Evolutionary conservation across 306 rosid species (phyloP), one percentile per base, ranked within the genome.

Genomic region (Begonia fuchsioides): DNA sequence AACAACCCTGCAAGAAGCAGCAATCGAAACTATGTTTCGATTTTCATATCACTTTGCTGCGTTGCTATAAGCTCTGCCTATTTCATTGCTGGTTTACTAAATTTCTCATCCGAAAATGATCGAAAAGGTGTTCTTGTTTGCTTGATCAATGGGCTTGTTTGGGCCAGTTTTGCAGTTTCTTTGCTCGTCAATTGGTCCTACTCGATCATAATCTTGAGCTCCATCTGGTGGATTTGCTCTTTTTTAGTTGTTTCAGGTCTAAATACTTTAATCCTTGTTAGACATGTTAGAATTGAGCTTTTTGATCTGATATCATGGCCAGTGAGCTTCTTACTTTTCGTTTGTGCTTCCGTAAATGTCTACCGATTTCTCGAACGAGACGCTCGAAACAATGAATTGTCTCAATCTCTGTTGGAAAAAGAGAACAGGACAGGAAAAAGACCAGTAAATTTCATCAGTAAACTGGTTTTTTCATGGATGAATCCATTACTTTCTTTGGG

Each of bases 391-490:
- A 15, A 20, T 15, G n/a, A 43, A 53, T 58, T 75, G 66, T 60
- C 78, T 10, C 75, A 86, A 44, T 80, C 87, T 47, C 54, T 86
- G 5, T 45, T 86, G 44, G 35, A 19, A 43, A 58, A 62, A 39
- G 51, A 58, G 20, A 15, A 1, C 38, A 69, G 67, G 39, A 54
- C 39, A n/a, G n/a, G n/a, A 47, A 13, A 32, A 56, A 32, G 14
- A 70, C 73, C 32, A 11, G 65, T 26, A 26, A 26, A 26, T 15
- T 13, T 78, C 47, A 40, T 78, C 10, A 70, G 77, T 62, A 81
- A 72, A 45, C 45, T 86, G 50, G 63, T 62, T 13, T 81, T 86
- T 67, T 54, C 81, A 57, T 86, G 96, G 96, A 68, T 81, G 6
- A 71, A 69, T 45, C 57, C 79, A 44, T 72, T 86, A 38, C 77